Evolutionary conservation across 768 basidiomycete species (phyloP), one percentile per base, ranked within the genome.

Genomic region (Boletus barrowsii): DNA sequence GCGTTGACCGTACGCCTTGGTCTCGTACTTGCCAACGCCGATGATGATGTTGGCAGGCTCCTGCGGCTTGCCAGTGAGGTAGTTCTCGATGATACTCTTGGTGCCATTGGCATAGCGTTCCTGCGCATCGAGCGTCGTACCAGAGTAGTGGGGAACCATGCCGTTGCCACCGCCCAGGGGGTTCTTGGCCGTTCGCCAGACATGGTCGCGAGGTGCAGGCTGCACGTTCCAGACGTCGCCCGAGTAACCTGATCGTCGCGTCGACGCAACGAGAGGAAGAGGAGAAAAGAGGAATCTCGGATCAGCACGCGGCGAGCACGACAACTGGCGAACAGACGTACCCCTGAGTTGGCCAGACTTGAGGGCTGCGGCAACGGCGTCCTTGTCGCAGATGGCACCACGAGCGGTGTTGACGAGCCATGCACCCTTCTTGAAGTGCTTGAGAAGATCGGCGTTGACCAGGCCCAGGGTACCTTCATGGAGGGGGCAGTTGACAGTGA

Each of bases 351-450:
- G 88, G 17, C 93, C 93, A 49, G 80, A 84, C 74, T 82, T 77
- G 52, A 96, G 68, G 13, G 93, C 91, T 0, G 68, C 83, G 5
- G 86, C 84, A 55, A 95, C 86, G 41, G 83, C 91, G 57, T 92
- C 83, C 60, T 84, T 84, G 73, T 91, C 86, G 68, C 89, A 92
- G 64, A 96, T 93, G 40, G 93, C 93, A 42, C 93, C 93, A 61
- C 92, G 90, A 48, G 91, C 90, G 29, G 91, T 93, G 81, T 96
- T 96, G 66, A 96, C 87, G 63, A 95, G 83, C 88, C 88, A 93
- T 15, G 92, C 82, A 46, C 91, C 93, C 69, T 88, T 87, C 81
- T 96, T 96, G 81, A 95, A 88, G 74, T 90, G 88, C 70, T 81
- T 80, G 62, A 95, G 76, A 39, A 92, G 83, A 37, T 93, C 90